These are phyloP conservation scores for Ceratobasidium sp. DNA, from an alignment of 1,284 basidiomycete species.

Conservation along the genomic window DNA sequence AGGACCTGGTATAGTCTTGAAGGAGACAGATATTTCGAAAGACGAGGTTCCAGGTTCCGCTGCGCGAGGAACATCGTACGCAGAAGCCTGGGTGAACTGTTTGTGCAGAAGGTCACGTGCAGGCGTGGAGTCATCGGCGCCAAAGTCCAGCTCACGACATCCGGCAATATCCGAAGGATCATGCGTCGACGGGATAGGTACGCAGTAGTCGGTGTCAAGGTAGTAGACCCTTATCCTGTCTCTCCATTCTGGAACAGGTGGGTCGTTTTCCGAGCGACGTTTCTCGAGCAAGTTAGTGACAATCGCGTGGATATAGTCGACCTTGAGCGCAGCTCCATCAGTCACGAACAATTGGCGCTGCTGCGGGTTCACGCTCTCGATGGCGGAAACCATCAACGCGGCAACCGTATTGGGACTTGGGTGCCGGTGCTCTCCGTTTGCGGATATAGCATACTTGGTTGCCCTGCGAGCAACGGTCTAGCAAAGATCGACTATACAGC, in stretches of 20 bases:
- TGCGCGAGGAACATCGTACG: neutral
- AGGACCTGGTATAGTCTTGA: no score
- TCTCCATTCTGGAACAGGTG: neutral
- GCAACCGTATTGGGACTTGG: neutral
- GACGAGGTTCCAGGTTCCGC: neutral
- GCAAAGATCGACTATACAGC: no score
- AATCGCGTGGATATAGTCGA: no score
- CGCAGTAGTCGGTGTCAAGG: conserved; percentile 8
- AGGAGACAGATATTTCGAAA: neutral
- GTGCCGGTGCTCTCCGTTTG: neutral
- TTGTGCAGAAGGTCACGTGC: neutral
- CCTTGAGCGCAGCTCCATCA: no score
- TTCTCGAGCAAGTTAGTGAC: neutral
- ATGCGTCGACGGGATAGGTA: neutral
- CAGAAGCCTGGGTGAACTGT: neutral
- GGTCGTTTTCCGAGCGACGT: no score
- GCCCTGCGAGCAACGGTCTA: neutral
- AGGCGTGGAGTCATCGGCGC: neutral
- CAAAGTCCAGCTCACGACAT: neutral
- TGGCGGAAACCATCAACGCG: no score
- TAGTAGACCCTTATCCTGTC: neutral
- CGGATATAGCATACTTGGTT: conserved; percentile 1
- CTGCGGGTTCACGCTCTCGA: no score
- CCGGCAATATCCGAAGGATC: neutral
- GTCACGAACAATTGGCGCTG: no score